Percentiles rank a stretch among this genome's conserved stretches.
Conservation (phyloP, 2,329 filamentous ascomycete species). For the Talaromyces funiculosus region DNA sequence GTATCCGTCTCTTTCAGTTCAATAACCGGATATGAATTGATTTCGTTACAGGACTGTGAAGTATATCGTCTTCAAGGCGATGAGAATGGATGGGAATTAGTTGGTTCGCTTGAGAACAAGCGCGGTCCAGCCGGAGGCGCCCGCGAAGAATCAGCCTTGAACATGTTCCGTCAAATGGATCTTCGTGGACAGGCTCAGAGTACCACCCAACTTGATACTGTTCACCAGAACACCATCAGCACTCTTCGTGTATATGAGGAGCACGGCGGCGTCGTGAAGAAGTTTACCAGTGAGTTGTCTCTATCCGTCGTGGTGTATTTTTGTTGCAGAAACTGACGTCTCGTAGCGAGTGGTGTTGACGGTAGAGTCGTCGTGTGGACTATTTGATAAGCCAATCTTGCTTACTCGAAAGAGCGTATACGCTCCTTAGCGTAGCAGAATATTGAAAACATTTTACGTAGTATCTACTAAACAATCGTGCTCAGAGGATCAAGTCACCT, state of each 20-base stretch:
- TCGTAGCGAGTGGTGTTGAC: slow-evolving; percentile 70
- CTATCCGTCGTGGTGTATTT: not conserved
- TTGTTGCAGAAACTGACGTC: slow-evolving; percentile 15
- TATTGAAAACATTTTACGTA: no score
- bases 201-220: slow-evolving; percentile 88
- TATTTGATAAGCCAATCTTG: slow-evolving; percentile 39
- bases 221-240: slow-evolving; percentile 94
- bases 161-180: slow-evolving; percentile 99
- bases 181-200: slow-evolving; percentile 88
- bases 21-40: not conserved
- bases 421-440: not conserved
- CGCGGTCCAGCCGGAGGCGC: slow-evolving; percentile 50
- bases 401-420: not conserved
- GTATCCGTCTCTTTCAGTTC: slow-evolving; percentile 16
- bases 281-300: slow-evolving; percentile 73
- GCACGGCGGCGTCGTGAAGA: slow-evolving; percentile 58
- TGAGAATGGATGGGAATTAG: slow-evolving; percentile 74
- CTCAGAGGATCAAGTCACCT: no score
- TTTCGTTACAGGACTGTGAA: slow-evolving; percentile 57
- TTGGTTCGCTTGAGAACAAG: slow-evolving; percentile 74
- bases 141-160: slow-evolving; percentile 85
- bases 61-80: slow-evolving; percentile 82
- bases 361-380: slow-evolving; percentile 76
- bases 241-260: slow-evolving; percentile 73
- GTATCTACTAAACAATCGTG: no score